Evolutionary conservation across 805 yeast species (phyloP), one percentile per base, ranked within the genome.

Genomic region (Spathaspora boniae): DNA sequence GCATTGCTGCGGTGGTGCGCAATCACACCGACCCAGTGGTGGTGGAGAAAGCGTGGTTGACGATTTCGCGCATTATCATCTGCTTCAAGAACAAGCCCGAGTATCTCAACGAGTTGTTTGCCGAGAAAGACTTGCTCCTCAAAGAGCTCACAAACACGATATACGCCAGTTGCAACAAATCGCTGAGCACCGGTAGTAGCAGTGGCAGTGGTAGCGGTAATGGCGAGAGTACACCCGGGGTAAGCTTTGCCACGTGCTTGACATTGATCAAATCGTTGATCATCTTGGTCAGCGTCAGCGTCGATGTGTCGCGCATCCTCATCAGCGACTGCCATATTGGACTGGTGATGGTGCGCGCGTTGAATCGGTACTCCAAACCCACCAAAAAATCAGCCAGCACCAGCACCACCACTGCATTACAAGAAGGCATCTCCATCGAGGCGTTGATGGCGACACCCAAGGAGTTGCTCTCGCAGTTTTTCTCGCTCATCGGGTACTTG

Each of bases 381-480:
- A 36, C 18, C 6, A 33, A 32, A 16, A 29, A 36, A 32, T 25
- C 23, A 18, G 20, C 15, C 16, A 1, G 22, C 29, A n/a, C 12
- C 26, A 11, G 25, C 11, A 7, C 14, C 7, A n/a, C n/a, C n/a
- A n/a, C n/a, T n/a, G n/a, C n/a, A n/a, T 6, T 6, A 6, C 7
- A 11, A 9, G 27, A 21, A n/a, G 28, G 27, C 16, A 41, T 33
- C 1, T 64, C 86, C 4, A 74, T 82, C 30, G 95, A 85, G 48
- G 75, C 86, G 0, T 56, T 87, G 26, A 81, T 86, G 78, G 75
- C 80, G 36, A 74, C 80, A 2, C 88, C 91, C 0, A 82, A 79
- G 45, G 82, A 79, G n/a, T 52, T 84, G 19, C 55, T 83, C 14
- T 45, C 73, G 2, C 64, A 76, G 9, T 64, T 81, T 14, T 57